These are phyloP conservation scores for Phytophthora multivora DNA, from an alignment of 352 stramenopile genomes.

Conservation along the genomic window DNA sequence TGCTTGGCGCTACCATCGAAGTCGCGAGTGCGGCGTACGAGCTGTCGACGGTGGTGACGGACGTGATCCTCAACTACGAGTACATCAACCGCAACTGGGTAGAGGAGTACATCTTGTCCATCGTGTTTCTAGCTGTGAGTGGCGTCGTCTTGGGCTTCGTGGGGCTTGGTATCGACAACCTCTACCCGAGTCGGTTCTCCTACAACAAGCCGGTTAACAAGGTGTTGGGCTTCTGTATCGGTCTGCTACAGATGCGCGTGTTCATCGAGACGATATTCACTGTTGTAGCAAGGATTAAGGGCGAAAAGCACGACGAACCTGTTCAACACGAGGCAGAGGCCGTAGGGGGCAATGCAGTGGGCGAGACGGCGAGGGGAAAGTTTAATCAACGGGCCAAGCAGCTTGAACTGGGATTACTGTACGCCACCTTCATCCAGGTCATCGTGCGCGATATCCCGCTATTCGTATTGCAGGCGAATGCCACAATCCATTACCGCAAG, in stretches of 20 bases:
- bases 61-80: conserved; percentile 75
- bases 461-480: conserved; percentile 77
- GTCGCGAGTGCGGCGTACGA: conserved; percentile 57
- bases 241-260: conserved; percentile 67
- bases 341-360: conserved; percentile 9
- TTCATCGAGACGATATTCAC: conserved; percentile 58
- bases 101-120: conserved; percentile 76
- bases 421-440: conserved; percentile 65
- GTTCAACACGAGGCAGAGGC: not conserved
- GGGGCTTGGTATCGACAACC: conserved; percentile 51
- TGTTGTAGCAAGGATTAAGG: conserved; percentile 21
- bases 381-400: conserved; percentile 1
- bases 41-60: conserved; percentile 69
- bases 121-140: conserved; percentile 66
- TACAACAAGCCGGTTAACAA: conserved; percentile 36
- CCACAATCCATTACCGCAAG: conserved; percentile 84
- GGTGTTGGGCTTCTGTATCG: conserved; percentile 43
- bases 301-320: conserved; percentile 6
- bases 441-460: conserved; percentile 75
- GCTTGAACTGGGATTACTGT: conserved; percentile 43
- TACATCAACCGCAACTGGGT: conserved; percentile 74
- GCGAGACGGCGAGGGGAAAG: conserved; percentile 3
- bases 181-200: conserved; percentile 47
- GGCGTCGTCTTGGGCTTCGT: conserved; percentile 67
- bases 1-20: conserved; percentile 43